Evolutionary conservation across 371 early-diverging fungal genomes (phyloP).

Genomic region (Umbelopsis sp.): DNA sequence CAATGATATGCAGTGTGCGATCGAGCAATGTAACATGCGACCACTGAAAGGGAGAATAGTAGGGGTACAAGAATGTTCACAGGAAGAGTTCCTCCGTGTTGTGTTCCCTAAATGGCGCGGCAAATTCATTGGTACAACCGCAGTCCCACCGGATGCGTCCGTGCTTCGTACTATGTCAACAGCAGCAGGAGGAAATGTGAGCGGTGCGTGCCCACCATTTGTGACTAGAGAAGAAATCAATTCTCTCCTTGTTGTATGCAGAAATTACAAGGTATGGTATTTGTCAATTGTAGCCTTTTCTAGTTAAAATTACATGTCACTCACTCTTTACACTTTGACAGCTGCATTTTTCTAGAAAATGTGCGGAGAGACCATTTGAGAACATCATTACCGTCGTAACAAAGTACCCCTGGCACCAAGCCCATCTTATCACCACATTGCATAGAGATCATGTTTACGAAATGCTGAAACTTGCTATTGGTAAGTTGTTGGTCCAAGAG

Average conservation of each 20-base stretch:
- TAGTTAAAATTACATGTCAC: too few relatives aligned
- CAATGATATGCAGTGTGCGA: slow-evolving; percentile 46
- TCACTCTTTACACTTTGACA: slow-evolving; percentile 17
- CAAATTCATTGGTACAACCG: slow-evolving; percentile 48
- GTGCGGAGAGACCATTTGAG: slow-evolving; percentile 80
- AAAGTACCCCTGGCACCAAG: slow-evolving; percentile 80
- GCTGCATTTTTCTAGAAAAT: slow-evolving; percentile 79
- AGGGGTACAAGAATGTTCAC: slow-evolving; percentile 60
- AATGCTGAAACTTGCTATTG: slow-evolving; percentile 63
- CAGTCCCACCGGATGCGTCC: slow-evolving; percentile 42
- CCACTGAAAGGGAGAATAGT: slow-evolving; percentile 71
- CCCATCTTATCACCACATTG: slow-evolving; percentile 59
- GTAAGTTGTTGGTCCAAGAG: slow-evolving; percentile 24
- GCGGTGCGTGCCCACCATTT: slow-evolving; percentile 56
- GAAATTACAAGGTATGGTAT: slow-evolving; percentile 68
- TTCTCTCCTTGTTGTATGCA: slow-evolving; percentile 67
- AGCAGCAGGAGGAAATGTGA: slow-evolving; percentile 41
- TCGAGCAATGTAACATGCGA: slow-evolving; percentile 55
- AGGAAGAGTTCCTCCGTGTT: slow-evolving; percentile 66
- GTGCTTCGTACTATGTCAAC: slow-evolving; percentile 48
- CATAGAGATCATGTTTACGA: slow-evolving; percentile 83
- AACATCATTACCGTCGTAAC: slow-evolving; percentile 73
- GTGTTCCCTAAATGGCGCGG: slow-evolving; percentile 76
- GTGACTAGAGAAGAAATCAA: slow-evolving; percentile 77
- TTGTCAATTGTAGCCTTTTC: too few relatives aligned